Base-by-base conservation (phyloP, 2,329 filamentous ascomycete species). In the Stachybotrys elegans region DNA sequence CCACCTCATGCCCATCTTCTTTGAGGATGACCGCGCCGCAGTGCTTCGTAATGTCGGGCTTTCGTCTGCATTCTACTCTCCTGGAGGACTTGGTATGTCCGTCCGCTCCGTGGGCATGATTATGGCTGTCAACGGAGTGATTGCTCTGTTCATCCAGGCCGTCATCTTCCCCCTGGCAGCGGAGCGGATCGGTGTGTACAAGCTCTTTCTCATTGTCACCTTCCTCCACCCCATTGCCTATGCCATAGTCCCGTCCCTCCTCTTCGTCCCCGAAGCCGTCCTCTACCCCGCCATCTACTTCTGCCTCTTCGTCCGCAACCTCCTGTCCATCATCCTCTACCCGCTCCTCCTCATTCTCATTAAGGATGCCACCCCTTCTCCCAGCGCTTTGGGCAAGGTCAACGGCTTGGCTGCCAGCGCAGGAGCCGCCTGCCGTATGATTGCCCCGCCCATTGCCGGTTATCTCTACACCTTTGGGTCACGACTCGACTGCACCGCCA, bases 1-100 rank as follows among this genome's bases (percentile, higher is more conserved):
- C 58, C 88, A 95, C 60, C 76, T 96, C 1, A 74, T 95, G 43
- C 91, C 91, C 7, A 95, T 96, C 47, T 96, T 95, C 67, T 81
- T 95, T 42, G 90, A 96, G 62, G 90, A 95, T 55, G 75, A 82
- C 32, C 76, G 78, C 22, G 68, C 66, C 49, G 60, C 65, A 21
- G 59, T 69, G 37, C 63, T 69, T 34, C 60, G 69, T 6, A 53
- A 52, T n/a, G 32, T 52, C 38, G 48, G 52, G 41, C 46, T 56
- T n/a, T 56, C 58, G 34, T 74, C 66, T 52, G 69, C 62, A 2
- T 69, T 86, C 32, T 74, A 77, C 57, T 79, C 74, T 1, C 73
- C 79, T 8, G 81, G 81, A 21, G 82, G 82, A 1, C 66, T 85
- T 7, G 82, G 82, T 3, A 65, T 85, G 23, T 81, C 77, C 3